phyloP scores from a whole-genome alignment of 495 filamentous ascomycete genomes.

The Neurospora sp. region DNA sequence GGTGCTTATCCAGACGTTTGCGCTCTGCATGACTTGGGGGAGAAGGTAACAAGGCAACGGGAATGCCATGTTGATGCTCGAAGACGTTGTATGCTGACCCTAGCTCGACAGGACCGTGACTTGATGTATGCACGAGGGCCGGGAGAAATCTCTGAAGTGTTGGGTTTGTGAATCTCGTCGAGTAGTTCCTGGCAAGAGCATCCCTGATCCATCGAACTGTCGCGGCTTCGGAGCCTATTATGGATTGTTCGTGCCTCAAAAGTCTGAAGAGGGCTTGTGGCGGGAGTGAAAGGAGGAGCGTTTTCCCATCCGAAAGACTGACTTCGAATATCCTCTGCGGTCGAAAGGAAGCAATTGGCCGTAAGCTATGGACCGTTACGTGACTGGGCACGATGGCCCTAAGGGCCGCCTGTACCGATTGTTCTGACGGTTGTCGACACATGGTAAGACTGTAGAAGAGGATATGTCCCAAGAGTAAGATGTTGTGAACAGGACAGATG shows the following conservation, averaged over 20 bases:
- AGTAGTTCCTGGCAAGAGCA: not conserved
- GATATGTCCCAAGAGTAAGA: not conserved
- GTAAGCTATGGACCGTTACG: constrained; percentile 19
- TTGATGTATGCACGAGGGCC: constrained; percentile 21
- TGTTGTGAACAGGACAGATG: not conserved
- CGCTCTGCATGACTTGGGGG: constrained; percentile 10
- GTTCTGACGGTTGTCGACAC: constrained; percentile 23
- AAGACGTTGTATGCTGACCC: constrained; percentile 24
- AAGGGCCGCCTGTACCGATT: constrained; percentile 24
- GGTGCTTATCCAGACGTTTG: constrained; percentile 18
- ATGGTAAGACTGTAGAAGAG: constrained; percentile 10
- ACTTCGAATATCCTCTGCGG: constrained; percentile 27
- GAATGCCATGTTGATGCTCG: constrained; percentile 12
- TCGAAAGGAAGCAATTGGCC: constrained; percentile 17
- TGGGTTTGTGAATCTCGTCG: not conserved
- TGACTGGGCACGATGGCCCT: constrained; percentile 15
- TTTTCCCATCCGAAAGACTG: constrained; percentile 20
- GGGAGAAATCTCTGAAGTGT: constrained; percentile 17
- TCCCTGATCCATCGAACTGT: constrained; percentile 23
- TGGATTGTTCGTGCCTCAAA: constrained; percentile 29
- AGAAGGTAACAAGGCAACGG: constrained; percentile 17
- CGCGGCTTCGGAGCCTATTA: constrained; percentile 23
- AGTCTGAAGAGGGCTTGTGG: constrained; percentile 25
- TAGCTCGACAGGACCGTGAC: constrained; percentile 5
- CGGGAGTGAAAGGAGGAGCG: constrained; percentile 24